Conservation (phyloP, 2,329 filamentous ascomycete genomes). For the Epichloe bromicola region DNA sequence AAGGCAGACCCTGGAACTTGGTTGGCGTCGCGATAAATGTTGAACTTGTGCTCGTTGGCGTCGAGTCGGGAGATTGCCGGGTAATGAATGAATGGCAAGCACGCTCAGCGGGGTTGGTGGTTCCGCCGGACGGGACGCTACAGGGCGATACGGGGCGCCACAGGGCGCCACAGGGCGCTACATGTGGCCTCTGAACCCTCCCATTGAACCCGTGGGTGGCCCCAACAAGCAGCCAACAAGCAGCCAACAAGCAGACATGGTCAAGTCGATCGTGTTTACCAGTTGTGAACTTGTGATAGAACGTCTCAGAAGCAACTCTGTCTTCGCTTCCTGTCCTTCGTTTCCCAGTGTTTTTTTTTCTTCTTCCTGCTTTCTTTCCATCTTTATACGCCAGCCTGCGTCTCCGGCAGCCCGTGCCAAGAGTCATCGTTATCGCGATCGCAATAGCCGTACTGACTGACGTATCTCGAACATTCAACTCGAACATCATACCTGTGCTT, state of each 20-base stretch:
- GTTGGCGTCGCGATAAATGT: slow-evolving; percentile 1
- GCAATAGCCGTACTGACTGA: too few relatives aligned
- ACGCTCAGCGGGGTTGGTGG: too few relatives aligned
- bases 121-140: too few relatives aligned
- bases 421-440: too few relatives aligned
- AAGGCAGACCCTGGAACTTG: neutral
- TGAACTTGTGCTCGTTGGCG: neutral
- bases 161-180: too few relatives aligned
- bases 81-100: neutral
- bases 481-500: neutral
- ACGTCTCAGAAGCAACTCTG: neutral
- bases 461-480: neutral
- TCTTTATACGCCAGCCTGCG: neutral
- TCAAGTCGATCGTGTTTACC: neutral
- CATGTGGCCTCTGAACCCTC: too few relatives aligned
- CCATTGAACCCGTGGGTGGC: too few relatives aligned
- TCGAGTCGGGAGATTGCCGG: slow-evolving; percentile 4
- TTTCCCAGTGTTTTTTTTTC: neutral
- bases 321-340: neutral
- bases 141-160: too few relatives aligned
- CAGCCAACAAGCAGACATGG: neutral
- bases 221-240: too few relatives aligned
- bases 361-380: neutral
- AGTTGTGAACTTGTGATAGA: neutral
- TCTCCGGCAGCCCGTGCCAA: too few relatives aligned